Evolutionary conservation across 352 stramenopile genomes (phyloP).

Genomic region (Globisporangium cystogenes): DNA sequence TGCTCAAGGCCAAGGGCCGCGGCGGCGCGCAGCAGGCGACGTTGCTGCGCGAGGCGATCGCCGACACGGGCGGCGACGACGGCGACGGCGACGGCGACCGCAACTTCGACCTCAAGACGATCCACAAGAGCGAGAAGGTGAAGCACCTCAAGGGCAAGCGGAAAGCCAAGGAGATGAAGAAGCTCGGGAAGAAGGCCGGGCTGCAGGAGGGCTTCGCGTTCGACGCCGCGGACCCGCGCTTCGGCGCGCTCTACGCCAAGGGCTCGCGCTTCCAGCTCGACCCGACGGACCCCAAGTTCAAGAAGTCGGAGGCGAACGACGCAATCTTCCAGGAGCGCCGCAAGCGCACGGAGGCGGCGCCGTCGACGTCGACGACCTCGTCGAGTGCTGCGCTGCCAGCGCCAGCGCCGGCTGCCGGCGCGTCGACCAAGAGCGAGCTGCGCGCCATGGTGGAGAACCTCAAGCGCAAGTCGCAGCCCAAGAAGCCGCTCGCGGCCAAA

Average conservation of each 20-base stretch:
- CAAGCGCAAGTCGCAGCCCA: conserved; percentile 68
- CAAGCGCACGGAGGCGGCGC: conserved; percentile 40
- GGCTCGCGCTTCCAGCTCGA: conserved; percentile 77
- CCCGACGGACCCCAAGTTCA: conserved; percentile 81
- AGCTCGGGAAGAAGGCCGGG: conserved; percentile 51
- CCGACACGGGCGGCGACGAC: conserved; percentile 24
- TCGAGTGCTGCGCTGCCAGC: not conserved
- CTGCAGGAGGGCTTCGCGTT: conserved; percentile 78
- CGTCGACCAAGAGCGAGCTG: conserved; percentile 29
- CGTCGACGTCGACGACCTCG: not conserved
- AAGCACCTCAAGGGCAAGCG: conserved; percentile 77
- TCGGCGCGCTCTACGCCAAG: conserved; percentile 69
- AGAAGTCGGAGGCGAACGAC: conserved; percentile 72
- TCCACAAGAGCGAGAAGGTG: conserved; percentile 61
- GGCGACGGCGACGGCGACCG: conserved; percentile 45
- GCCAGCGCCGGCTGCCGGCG: no score
- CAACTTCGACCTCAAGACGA: conserved; percentile 87
- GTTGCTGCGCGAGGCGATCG: conserved; percentile 55
- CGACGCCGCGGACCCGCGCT: conserved; percentile 67
- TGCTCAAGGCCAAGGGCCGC: conserved; percentile 61
- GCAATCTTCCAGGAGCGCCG: conserved; percentile 76
- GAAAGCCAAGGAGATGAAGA: conserved; percentile 71
- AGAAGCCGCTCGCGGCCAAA: conserved; percentile 33
- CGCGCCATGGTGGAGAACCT: conserved; percentile 77
- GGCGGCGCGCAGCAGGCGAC: conserved; percentile 34